phyloP scores from a whole-genome alignment of 2,329 filamentous ascomycete genomes.

The Hypoxylon sp. region DNA sequence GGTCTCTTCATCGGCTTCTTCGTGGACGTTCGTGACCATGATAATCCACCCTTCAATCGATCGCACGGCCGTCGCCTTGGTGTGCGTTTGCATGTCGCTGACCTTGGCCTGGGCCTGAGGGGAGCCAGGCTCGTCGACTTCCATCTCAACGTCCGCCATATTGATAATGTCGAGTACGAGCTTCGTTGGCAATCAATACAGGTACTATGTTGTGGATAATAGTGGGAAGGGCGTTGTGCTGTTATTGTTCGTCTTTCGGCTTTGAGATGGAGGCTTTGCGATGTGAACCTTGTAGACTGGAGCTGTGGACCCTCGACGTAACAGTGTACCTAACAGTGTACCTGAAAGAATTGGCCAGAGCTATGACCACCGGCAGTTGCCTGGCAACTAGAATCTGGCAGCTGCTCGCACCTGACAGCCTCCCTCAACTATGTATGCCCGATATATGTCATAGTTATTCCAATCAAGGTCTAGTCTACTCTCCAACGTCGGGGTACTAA shows the following conservation, averaged over 20 bases:
- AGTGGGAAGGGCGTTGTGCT: neutral
- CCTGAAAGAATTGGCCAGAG: constrained; percentile 8
- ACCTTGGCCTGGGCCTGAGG: constrained; percentile 64
- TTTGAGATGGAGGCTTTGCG: constrained; percentile 19
- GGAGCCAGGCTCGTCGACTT: constrained; percentile 66
- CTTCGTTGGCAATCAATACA: neutral
- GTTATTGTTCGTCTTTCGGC: neutral
- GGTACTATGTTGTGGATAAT: neutral
- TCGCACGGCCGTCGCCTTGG: constrained; percentile 83
- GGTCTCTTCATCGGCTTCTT: constrained; percentile 88
- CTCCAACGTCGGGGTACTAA: neutral
- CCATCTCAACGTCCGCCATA: constrained; percentile 73
- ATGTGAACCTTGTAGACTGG: constrained; percentile 20
- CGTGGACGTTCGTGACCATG: constrained; percentile 88
- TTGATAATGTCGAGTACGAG: constrained; percentile 12
- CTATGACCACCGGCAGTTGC: neutral
- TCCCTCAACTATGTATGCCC: neutral
- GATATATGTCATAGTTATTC: neutral
- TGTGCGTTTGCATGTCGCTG: constrained; percentile 78
- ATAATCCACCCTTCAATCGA: constrained; percentile 93
- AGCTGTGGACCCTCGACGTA: neutral
- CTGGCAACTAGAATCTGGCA: neutral
- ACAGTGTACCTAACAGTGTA: neutral
- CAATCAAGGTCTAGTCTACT: constrained; percentile 1
- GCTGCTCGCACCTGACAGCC: neutral